phyloP scores from a whole-genome alignment of 257 asterid genomes.

The Echites panduratus region DNA sequence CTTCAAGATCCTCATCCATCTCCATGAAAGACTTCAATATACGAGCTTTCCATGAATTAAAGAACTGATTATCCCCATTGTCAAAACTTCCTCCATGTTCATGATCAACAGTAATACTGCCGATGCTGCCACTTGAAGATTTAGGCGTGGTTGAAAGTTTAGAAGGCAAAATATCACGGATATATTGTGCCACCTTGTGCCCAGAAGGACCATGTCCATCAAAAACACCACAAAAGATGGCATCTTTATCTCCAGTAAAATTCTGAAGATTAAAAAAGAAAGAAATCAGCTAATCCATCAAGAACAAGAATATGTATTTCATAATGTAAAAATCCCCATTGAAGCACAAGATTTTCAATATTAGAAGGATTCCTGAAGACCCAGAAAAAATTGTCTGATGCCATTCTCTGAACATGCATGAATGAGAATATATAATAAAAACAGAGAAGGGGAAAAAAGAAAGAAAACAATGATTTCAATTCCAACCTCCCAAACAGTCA shows the following conservation, averaged over 20 bases:
- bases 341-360: too few relatives aligned
- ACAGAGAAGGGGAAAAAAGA: not conserved
- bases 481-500: slow-evolving; percentile 95
- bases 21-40: slow-evolving; percentile 47
- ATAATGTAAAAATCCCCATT: too few relatives aligned
- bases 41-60: slow-evolving; percentile 52
- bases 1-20: slow-evolving; percentile 62
- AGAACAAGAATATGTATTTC: too few relatives aligned
- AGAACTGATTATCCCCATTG: slow-evolving; percentile 30
- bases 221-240: slow-evolving; percentile 63
- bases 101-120: slow-evolving; percentile 13
- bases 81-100: slow-evolving; percentile 5
- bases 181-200: slow-evolving; percentile 61
- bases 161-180: slow-evolving; percentile 64
- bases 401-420: not conserved
- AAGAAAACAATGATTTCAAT: not conserved
- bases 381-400: too few relatives aligned
- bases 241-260: slow-evolving; percentile 66
- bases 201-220: slow-evolving; percentile 96
- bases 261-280: slow-evolving; percentile 30
- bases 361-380: too few relatives aligned
- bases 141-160: slow-evolving; percentile 45
- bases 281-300: not conserved
- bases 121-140: slow-evolving; percentile 13
- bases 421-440: not conserved